These are phyloP conservation scores for Astragalus membranaceus DNA, from an alignment of 306 rosid genomes.

Conservation along the genomic window DNA sequence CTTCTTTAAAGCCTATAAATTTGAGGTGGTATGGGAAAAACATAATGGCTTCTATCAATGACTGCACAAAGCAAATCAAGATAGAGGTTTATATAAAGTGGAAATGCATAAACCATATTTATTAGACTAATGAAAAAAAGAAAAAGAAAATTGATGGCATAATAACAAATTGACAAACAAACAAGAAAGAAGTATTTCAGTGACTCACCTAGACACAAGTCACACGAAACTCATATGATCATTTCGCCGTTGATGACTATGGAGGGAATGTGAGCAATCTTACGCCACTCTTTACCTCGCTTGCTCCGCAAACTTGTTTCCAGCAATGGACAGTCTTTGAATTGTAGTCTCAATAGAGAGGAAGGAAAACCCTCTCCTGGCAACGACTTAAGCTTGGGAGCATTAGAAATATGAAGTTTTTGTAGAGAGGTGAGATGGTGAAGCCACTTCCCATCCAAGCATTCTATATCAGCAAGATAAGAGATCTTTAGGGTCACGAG, in stretches of 20 bases:
- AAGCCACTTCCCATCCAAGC: background rate
- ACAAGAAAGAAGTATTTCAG: background rate
- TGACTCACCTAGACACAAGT: background rate
- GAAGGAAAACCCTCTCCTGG: background rate
- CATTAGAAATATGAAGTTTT: background rate
- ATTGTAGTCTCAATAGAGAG: background rate
- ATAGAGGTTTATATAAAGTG: too few species aligned
- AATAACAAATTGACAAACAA: too few species aligned
- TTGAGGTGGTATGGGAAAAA: too few species aligned
- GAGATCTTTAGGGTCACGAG: background rate
- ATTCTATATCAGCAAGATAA: background rate
- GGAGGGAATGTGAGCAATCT: background rate
- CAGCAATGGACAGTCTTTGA: background rate
- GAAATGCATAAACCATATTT: too few species aligned
- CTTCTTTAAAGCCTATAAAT: too few species aligned
- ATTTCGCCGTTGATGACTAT: background rate
- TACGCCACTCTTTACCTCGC: background rate
- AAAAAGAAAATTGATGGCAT: too few species aligned
- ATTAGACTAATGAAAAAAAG: too few species aligned
- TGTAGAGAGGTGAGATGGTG: background rate
- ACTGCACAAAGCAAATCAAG: too few species aligned
- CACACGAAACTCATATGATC: background rate
- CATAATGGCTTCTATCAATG: too few species aligned
- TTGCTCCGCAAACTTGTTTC: background rate
- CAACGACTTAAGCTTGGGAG: background rate